Evolutionary conservation across 352 stramenopile species (phyloP).

Genomic region (Phytophthora pisi): DNA sequence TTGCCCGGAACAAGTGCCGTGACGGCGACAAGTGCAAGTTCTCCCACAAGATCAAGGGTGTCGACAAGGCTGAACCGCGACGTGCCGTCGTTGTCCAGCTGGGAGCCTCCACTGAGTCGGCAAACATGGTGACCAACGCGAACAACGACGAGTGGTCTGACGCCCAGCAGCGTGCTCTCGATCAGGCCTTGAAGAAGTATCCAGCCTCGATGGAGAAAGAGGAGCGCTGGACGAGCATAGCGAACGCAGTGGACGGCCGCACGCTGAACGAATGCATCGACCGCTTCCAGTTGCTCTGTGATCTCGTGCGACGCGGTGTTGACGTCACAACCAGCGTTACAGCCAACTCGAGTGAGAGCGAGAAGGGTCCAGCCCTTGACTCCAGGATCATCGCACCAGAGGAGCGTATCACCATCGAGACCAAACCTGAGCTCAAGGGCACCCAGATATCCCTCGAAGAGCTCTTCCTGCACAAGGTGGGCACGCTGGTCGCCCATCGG

Average conservation of each 20-base stretch:
- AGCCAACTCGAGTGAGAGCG: constrained; percentile 18
- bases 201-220: constrained; percentile 70
- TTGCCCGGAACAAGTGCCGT: constrained; percentile 45
- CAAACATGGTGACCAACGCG: background rate
- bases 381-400: constrained; percentile 50
- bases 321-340: background rate
- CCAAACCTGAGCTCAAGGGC: constrained; percentile 50
- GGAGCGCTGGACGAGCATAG: constrained; percentile 65
- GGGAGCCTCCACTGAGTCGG: background rate
- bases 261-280: constrained; percentile 80
- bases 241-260: constrained; percentile 56
- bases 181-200: constrained; percentile 67
- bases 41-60: constrained; percentile 33
- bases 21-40: constrained; percentile 66
- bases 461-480: constrained; percentile 74
- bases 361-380: constrained; percentile 19
- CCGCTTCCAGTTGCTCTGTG: constrained; percentile 63
- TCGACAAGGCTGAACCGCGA: background rate
- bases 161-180: constrained; percentile 59
- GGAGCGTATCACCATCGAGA: constrained; percentile 51
- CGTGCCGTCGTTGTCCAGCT: constrained; percentile 26
- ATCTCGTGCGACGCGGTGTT: constrained; percentile 41
- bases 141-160: constrained; percentile 50
- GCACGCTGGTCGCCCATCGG: constrained; percentile 63
- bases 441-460: constrained; percentile 58